A percentile compares a stretch with the other conserved stretches of the same genome.
phyloP scores from a whole-genome alignment of 2,329 filamentous ascomycete species.

The Fusarium sp. region DNA sequence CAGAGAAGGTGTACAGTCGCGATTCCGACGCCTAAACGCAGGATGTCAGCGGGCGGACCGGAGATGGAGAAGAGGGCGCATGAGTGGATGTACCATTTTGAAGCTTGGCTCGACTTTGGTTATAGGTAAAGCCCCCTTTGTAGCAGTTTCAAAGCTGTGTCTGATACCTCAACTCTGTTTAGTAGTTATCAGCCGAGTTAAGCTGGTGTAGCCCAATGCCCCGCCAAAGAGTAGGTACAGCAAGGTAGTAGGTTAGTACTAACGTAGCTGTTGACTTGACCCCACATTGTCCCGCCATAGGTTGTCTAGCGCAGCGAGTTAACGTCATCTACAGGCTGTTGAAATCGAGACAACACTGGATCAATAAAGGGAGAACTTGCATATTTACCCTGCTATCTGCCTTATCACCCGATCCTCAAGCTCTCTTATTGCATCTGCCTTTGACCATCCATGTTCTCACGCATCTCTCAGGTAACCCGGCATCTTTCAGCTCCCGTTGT shows the following conservation, averaged over 20 bases:
- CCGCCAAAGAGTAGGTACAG: constrained; percentile 24
- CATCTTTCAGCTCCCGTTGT: constrained; percentile 62
- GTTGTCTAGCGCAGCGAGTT: constrained; percentile 8
- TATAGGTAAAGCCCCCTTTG: not conserved
- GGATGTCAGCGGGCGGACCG: constrained; percentile 19
- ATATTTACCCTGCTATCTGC: not conserved
- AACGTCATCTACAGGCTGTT: constrained; percentile 29
- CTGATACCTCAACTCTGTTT: not conserved
- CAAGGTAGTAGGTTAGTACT: not conserved
- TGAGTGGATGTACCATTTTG: constrained; percentile 28
- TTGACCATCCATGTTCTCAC: constrained; percentile 71
- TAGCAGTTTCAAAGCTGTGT: constrained; percentile 8
- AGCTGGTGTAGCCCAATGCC: constrained; percentile 20
- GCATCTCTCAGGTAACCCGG: constrained; percentile 76
- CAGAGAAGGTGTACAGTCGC: constrained; percentile 90
- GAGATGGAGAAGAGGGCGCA: not conserved
- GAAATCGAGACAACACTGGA: constrained; percentile 13
- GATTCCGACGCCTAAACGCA: constrained; percentile 72
- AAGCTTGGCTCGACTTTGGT: not conserved
- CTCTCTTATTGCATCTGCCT: constrained; percentile 6
- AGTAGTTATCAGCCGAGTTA: constrained; percentile 21
- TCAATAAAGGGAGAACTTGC: constrained; percentile 10
- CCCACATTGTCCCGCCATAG: constrained; percentile 26
- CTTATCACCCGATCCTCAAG: not conserved
- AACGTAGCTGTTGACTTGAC: not conserved